Evolutionary conservation across 176 grass and related monocot genomes (phyloP).

Genomic region (Otatea glauca): DNA sequence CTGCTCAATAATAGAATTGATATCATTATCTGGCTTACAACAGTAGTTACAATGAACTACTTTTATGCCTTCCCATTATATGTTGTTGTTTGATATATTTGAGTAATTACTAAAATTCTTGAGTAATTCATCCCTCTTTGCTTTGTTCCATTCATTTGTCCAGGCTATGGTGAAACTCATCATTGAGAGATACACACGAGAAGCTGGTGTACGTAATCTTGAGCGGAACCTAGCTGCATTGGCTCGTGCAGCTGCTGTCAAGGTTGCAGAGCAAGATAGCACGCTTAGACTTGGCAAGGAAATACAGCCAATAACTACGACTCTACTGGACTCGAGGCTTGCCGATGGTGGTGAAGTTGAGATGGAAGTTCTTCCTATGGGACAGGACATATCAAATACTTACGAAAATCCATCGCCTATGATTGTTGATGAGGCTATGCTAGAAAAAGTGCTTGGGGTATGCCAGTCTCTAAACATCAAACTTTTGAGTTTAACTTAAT

Average conservation of each 20-base stretch:
- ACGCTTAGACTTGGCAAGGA: constrained; percentile 70
- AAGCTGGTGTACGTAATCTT: constrained; percentile 92
- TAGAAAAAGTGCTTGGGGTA: constrained; percentile 99
- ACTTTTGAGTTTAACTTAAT: constrained; percentile 15
- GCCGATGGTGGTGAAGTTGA: constrained; percentile 87
- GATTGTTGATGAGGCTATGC: constrained; percentile 80
- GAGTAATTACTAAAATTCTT: constrained; percentile 7
- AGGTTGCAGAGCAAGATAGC: constrained; percentile 78
- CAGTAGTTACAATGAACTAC: neutral
- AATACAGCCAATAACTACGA: constrained; percentile 71
- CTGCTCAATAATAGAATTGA: neutral
- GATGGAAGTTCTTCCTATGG: constrained; percentile 99
- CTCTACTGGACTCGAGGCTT: constrained; percentile 72
- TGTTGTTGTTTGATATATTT: constrained; percentile 9
- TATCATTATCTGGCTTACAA: constrained; percentile 4
- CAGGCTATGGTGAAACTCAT: constrained; percentile 87
- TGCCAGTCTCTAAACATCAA: constrained; percentile 21
- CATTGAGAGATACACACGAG: constrained; percentile 93
- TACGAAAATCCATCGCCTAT: constrained; percentile 67
- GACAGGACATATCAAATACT: constrained; percentile 80
- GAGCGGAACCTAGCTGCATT: constrained; percentile 85
- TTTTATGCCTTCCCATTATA: neutral
- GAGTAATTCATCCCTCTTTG: constrained; percentile 15
- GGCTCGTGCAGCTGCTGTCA: constrained; percentile 89
- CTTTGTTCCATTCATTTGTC: neutral